Evolutionary conservation across 2,329 filamentous ascomycete species (phyloP).

Genomic region (Sporothrix protearum): DNA sequence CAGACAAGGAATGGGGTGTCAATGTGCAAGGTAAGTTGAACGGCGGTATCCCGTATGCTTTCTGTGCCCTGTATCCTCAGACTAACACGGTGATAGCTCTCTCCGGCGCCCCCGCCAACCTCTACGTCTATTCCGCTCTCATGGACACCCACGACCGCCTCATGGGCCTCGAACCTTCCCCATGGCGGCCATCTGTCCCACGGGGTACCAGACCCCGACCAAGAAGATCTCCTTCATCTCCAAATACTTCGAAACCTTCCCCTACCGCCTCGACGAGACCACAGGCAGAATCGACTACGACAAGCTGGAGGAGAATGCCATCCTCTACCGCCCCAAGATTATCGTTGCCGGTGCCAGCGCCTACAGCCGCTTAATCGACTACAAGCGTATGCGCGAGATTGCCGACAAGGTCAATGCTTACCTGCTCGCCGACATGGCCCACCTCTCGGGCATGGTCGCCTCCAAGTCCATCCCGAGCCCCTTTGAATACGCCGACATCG

Average conservation of each 20-base stretch:
- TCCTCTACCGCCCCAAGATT: constrained; percentile 90
- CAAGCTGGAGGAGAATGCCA: constrained; percentile 79
- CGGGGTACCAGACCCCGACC: constrained; percentile 92
- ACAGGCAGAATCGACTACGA: constrained; percentile 96
- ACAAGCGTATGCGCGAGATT: constrained; percentile 84
- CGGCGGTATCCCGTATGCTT: neutral
- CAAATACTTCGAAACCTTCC: constrained; percentile 97
- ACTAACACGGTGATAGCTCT: constrained; percentile 60
- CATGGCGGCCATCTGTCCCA: constrained; percentile 95
- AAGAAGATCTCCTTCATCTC: constrained; percentile 97
- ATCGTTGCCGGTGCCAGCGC: constrained; percentile 93
- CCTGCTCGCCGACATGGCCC: constrained; percentile 92
- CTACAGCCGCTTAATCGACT: constrained; percentile 95
- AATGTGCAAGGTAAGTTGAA: constrained; percentile 75
- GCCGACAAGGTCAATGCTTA: constrained; percentile 90
- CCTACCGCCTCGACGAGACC: constrained; percentile 84
- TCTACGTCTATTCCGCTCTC: constrained; percentile 93
- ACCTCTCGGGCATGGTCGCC: constrained; percentile 91
- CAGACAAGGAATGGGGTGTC: constrained; percentile 87
- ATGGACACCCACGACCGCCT: constrained; percentile 90
- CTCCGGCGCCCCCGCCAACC: constrained; percentile 70
- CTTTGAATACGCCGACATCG: constrained; percentile 85
- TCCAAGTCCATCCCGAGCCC: constrained; percentile 88
- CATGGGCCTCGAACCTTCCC: constrained; percentile 95
- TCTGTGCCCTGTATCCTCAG: constrained; percentile 13